Evolutionary conservation across 2,329 filamentous ascomycete species (phyloP), one percentile per base, ranked within the genome.

Genomic region (Hypoxylon sp.): DNA sequence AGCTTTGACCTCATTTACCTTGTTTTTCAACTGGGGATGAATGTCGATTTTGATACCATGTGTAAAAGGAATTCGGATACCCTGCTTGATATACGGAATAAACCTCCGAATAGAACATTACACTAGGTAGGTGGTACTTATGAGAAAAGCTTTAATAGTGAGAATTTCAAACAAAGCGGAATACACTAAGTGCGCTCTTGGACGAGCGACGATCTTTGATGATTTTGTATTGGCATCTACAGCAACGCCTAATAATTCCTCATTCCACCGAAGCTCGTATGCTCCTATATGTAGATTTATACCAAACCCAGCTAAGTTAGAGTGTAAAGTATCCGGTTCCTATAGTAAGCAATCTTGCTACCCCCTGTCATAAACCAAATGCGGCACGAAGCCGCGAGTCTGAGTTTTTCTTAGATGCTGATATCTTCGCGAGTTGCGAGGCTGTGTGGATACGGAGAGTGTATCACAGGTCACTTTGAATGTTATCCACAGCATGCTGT

Each of bases 341-440:
- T 46, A 14, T 62, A 66, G 63, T 63, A 66, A 66, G 63, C 63
- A 55, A 66, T 62, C 43, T 58, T 58, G 29, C 25, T 6, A 11
- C 50, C 9, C 32, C 7, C n/a, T n/a, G n/a, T n/a, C n/a, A n/a
- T n/a, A n/a, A n/a, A n/a, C n/a, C n/a, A n/a, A n/a, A n/a, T n/a
- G n/a, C n/a, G n/a, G n/a, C n/a, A n/a, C n/a, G n/a, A n/a, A n/a
- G n/a, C n/a, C n/a, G n/a, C n/a, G n/a, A n/a, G n/a, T n/a, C n/a
- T n/a, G n/a, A 8, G 27, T 16, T 37, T 30, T 54, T n/a, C 39
- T 32, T 37, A 12, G 51, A 30, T 34, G 14, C 23, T 19, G 19
- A 45, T 37, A 9, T 41, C 21, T 45, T 5, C 19, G 32, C 3
- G 21, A 39, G 25, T 39, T 14, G 9, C 37, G 25, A 34, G 27